Base-by-base conservation (phyloP, 2,329 filamentous ascomycete species). In the Apiospora hydei region DNA sequence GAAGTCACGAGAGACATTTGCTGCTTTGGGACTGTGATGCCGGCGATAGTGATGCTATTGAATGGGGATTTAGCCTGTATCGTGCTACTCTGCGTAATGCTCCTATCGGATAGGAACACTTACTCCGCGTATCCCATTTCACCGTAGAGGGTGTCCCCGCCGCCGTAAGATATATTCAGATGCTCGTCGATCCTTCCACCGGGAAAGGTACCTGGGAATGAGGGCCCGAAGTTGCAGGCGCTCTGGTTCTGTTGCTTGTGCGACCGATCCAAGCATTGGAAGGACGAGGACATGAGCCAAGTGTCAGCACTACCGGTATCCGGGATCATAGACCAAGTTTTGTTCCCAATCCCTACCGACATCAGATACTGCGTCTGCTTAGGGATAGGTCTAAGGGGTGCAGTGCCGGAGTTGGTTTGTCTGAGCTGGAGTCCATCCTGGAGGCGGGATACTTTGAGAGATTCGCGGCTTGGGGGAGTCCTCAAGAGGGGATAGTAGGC, bases 271-370 rank as follows among this genome's bases (percentile, higher is more conserved):
- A 80, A 69, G 66, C 80, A 81, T 61, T 74, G 70, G 72, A 79
- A 80, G 5, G 73, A 75, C 6, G 75, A 73, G 24, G 74, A 75
- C 57, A 77, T 75, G 26, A 80, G 75, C 79, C 78, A 81, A 26
- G 77, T 81, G 70, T 81, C 77, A 69, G 76, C 78, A 73, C 78
- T 79, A 18, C 78, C 78, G 4, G 79, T 80, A 73, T 81, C 79
- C 47, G 79, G 75, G 43, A 79, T 77, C 72, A 80, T 76, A 66
- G 76, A 77, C 69, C 77, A 80, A 26, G 70, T 75, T 44, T 76
- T 71, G 24, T 64, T 72, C 11, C 76, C 77, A 4, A 78, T 73
- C 21, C 74, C 74, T 8, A 81, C 79, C 26, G 77, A 64, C 70
- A 78, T 76, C 41, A 81, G 74, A 73, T 81, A 82, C 73, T 80